Base-by-base conservation (phyloP, 2,329 filamentous ascomycete genomes). In the Fusarium tjaetaba region DNA sequence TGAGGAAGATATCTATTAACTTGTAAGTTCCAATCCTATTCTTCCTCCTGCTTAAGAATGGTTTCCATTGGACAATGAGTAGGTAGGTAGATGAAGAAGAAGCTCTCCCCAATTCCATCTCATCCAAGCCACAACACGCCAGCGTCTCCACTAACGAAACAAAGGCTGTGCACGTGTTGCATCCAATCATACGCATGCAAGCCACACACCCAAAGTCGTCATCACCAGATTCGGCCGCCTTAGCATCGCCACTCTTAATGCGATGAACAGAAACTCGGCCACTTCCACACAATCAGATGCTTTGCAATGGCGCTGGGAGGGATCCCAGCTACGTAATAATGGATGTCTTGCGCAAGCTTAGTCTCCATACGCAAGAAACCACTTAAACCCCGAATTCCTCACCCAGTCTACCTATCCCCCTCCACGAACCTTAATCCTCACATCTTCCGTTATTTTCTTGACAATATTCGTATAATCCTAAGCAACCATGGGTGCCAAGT, bases 401-500 rank as follows among this genome's bases (percentile, higher is more conserved):
- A 42, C 26, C 36, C 41, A 53, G n/a, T 24, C 46, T 42, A 52
- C 52, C 41, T 45, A 15, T 32, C 28, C 26, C 22, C 46, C 30
- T 45, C n/a, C 30, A 26, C 41, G 43, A 34, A 52, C 30, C 55
- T 61, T 16, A 49, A 24, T 24, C 51, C 45, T 45, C 38, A 26
- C 39, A 46, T 46, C 42, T 28, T 43, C 24, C 26, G 49, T n/a
- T 51, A 48, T 46, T 36, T 24, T 36, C 46, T 28, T 48, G 28
- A 39, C 26, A 39, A 48, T 34, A 42, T 42, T 32, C 41, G 32
- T 62, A 72, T 55, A 48, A 42, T 28, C 30, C 34, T 22, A 69
- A 49, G n/a, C 24, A 22, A 78, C 36, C 57, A 82, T 83, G 81
- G 78, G 78, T 57, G 78, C 76, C 57, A 73, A 74, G 43, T 67